Evolutionary conservation across 495 filamentous ascomycete genomes (phyloP), one percentile per base, ranked within the genome.

Genomic region (Cudoniella acicularis): DNA sequence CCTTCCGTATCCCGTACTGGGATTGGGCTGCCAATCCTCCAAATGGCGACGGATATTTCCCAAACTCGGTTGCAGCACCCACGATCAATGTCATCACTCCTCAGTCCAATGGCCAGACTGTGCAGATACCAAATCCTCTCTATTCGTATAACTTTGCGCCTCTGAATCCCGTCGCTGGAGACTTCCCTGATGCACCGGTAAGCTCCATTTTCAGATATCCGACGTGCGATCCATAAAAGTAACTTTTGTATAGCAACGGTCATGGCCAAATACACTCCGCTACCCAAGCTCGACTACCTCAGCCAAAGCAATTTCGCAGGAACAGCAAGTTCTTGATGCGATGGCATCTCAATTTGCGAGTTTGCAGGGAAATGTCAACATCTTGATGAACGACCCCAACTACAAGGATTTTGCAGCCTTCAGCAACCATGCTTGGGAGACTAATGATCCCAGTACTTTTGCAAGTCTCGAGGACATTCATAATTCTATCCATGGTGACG

Each of bases 401-500:
- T 82, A 83, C 62, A 67, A 73, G 20, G 77, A 83, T 56, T 87
- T 85, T 69, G 75, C 71, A 17, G 67, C 71, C 8, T 82, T 87
- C 66, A 83, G 82, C 60, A 87, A 82, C 64, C 79, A 83, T 57
- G 74, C 70, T 1, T 79, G 77, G 75, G 73, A 74, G 17, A 10
- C 46, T 6, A 40, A 55, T 26, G 42, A 51, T 20, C 57, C 57
- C 8, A 68, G 73, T 20, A 57, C 59, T 1, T 76, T 67, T 36
- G 83, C 86, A 64, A 84, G 79, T n/a, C 56, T 88, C 3, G 85
- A 88, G 67, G 78, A 82, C 3, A 56, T 89, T 4, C 87, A 91
- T 64, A 83, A 89, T 66, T 77, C 64, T n/a, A 62, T 78, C 13
- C 77, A 79, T 61, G 67, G 62, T 18, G 60, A 60, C 54, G 62